A percentile compares a stretch with the other conserved stretches of the same genome.
Conservation (phyloP, 1,139 yeast species). For the Protomyces arabidopsidicola region DNA sequence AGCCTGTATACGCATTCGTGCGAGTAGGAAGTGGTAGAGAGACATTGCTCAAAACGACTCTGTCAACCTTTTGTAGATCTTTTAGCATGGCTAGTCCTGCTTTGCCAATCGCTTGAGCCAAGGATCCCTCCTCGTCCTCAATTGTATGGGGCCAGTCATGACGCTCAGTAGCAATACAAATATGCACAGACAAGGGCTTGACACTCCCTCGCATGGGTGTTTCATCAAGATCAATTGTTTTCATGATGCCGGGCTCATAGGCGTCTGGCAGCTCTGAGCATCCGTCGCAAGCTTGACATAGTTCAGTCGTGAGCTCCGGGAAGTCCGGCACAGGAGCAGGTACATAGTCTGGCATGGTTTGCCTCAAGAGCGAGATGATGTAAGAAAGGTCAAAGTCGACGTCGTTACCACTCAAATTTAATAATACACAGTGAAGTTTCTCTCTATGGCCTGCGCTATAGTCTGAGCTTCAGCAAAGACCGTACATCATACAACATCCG, state of each 20-base stretch:
- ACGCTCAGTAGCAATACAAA: constrained; percentile 12
- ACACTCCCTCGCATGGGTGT: constrained; percentile 16
- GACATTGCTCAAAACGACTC: constrained; percentile 10
- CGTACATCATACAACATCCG: constrained; percentile 85
- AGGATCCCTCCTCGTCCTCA: constrained; percentile 9
- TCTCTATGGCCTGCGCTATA: neutral
- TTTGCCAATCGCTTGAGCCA: neutral
- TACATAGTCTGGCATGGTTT: neutral
- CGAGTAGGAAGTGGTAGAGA: neutral
- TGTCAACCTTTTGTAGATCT: neutral
- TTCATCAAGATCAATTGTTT: constrained; percentile 9
- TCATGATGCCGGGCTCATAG: neutral
- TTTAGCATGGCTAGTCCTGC: neutral
- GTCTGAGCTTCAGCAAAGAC: constrained; percentile 46
- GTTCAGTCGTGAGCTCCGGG: constrained; percentile 4
- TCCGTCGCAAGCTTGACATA: constrained; percentile 9
- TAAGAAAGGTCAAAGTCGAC: no score
- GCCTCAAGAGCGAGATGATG: no score
- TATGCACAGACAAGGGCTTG: constrained; percentile 11
- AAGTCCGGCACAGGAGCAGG: constrained; percentile 25
- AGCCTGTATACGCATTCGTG: neutral
- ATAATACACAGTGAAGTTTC: no score
- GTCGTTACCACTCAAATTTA: no score
- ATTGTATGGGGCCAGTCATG: constrained; percentile 19
- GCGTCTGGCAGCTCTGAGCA: neutral